Percentiles rank a stretch among this genome's conserved stretches.
Evolutionary conservation across 352 stramenopile genomes (phyloP).

Genomic region (Phytophthora uliginosa): DNA sequence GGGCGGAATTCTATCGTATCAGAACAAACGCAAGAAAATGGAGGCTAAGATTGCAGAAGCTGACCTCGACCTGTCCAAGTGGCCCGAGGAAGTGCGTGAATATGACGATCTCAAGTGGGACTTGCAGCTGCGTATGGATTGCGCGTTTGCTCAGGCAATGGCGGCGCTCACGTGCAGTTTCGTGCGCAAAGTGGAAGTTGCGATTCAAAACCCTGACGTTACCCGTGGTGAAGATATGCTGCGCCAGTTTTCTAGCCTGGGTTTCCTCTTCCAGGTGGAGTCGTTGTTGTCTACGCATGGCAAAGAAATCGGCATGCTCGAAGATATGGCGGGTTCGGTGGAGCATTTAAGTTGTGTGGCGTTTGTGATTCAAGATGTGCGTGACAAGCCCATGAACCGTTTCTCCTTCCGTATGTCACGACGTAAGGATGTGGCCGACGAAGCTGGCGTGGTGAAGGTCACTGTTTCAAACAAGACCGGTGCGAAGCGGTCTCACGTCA

Average conservation of each 20-base stretch:
- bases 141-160: slow-evolving; percentile 80
- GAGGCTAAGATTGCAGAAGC: slow-evolving; percentile 74
- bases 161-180: slow-evolving; percentile 82
- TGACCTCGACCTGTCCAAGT: slow-evolving; percentile 81
- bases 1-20: slow-evolving; percentile 84
- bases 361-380: slow-evolving; percentile 89
- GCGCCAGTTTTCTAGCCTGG: slow-evolving; percentile 84
- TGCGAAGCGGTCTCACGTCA: slow-evolving; percentile 68
- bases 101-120: slow-evolving; percentile 91
- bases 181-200: slow-evolving; percentile 89
- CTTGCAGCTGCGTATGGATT: slow-evolving; percentile 87
- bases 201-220: slow-evolving; percentile 82
- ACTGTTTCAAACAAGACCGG: slow-evolving; percentile 71
- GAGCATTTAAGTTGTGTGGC: slow-evolving; percentile 87
- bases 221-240: slow-evolving; percentile 84
- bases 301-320: slow-evolving; percentile 97
- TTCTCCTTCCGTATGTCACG: slow-evolving; percentile 91
- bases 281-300: slow-evolving; percentile 95
- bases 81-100: slow-evolving; percentile 83
- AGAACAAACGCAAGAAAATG: slow-evolving; percentile 87
- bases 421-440: slow-evolving; percentile 80
- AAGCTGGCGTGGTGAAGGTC: slow-evolving; percentile 85
- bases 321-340: slow-evolving; percentile 90
- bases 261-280: slow-evolving; percentile 93
- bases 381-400: slow-evolving; percentile 86